Conservation (phyloP, 805 yeast species). For the Saccharomycopsis oosterbeekiorum region DNA sequence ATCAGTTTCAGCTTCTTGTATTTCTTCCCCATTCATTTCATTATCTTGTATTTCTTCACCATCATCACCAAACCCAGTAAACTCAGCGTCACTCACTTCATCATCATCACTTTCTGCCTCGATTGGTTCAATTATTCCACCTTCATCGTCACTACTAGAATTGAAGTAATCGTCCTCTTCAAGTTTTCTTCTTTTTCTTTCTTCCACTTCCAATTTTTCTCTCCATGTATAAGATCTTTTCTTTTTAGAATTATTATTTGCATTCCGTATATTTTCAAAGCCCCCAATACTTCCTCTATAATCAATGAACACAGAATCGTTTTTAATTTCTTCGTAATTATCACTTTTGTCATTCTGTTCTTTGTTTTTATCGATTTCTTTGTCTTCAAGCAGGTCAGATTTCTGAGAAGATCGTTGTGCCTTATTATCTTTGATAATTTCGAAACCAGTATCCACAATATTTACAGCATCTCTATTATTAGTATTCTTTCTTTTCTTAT, state of each 20-base stretch:
- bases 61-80: slow-evolving; percentile 13
- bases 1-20: slow-evolving; percentile 23
- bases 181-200: slow-evolving; percentile 31
- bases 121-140: slow-evolving; percentile 17
- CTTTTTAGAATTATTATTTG: slow-evolving; percentile 26
- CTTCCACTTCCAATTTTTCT: slow-evolving; percentile 38
- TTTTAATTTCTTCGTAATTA: slow-evolving; percentile 22
- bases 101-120: slow-evolving; percentile 14
- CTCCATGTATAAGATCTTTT: slow-evolving; percentile 72
- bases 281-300: slow-evolving; percentile 64
- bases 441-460: not conserved
- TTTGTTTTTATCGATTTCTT: not conserved
- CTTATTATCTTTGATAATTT: not conserved
- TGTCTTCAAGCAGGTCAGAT: not conserved
- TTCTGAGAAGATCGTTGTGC: not conserved
- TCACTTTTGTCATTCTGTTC: slow-evolving; percentile 7
- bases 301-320: slow-evolving; percentile 49
- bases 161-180: slow-evolving; percentile 59
- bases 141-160: slow-evolving; percentile 26
- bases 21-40: slow-evolving; percentile 22
- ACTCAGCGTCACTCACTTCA: slow-evolving; percentile 17
- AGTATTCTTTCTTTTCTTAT: slow-evolving; percentile 49
- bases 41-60: slow-evolving; percentile 23
- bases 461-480: slow-evolving; percentile 21
- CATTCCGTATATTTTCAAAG: slow-evolving; percentile 44